Conservation (phyloP, 441 rosid species). For the Gossypium aridum region DNA sequence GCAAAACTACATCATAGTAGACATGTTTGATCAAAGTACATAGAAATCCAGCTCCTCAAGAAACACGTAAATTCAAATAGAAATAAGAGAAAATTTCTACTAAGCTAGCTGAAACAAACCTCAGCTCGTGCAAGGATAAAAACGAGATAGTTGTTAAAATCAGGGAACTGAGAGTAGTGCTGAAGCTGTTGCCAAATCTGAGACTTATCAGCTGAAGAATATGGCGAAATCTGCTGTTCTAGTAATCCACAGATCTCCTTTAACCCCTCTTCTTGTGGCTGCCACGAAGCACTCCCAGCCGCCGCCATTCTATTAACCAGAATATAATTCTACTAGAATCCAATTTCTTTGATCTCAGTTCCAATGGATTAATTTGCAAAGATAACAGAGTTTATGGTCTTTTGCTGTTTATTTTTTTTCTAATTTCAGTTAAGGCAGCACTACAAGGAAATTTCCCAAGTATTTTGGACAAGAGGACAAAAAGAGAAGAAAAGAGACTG, state of each 20-base stretch:
- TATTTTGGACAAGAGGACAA: constrained; percentile 13
- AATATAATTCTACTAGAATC: not conserved
- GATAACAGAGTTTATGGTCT: not conserved
- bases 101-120: constrained; percentile 32
- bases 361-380: not conserved
- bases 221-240: constrained; percentile 87
- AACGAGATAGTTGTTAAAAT: constrained; percentile 93
- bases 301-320: not conserved
- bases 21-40: not conserved
- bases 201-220: constrained; percentile 84
- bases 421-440: not conserved
- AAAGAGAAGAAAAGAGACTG: not conserved
- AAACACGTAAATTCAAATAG: not conserved
- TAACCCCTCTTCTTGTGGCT: constrained; percentile 80
- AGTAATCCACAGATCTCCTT: constrained; percentile 76
- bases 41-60: constrained; percentile 10
- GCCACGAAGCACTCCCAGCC: constrained; percentile 56
- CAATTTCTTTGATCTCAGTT: not conserved
- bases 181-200: constrained; percentile 96
- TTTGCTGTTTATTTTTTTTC: not conserved
- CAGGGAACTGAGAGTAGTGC: constrained; percentile 86
- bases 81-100: not conserved
- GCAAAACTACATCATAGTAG: not conserved
- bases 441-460: not conserved
- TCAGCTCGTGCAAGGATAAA: constrained; percentile 84